Base-by-base conservation (phyloP, 139 green algal species). In the Zygnema circumcarinatum region DNA sequence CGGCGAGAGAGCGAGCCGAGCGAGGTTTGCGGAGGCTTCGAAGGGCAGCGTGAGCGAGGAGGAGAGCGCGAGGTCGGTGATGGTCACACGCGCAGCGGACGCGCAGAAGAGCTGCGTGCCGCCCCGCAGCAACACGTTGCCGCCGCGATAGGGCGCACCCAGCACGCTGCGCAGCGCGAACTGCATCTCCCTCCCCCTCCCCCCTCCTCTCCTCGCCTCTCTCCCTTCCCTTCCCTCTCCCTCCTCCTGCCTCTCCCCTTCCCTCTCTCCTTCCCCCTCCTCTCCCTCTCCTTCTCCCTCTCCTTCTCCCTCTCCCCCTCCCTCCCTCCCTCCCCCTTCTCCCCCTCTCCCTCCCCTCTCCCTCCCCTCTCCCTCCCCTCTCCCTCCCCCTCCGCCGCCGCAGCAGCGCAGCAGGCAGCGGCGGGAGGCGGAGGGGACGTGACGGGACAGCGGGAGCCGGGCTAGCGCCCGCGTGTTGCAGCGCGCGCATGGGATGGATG, bases 81-180 rank as follows among this genome's bases (percentile, higher is more conserved):
- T n/a, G 56, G 91, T 90, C 16, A 99, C 91, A 0, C 96, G 86
- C 76, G 98, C 98, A n/a, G 96, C 96, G 2, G 98, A 93, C 20
- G 96, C 92, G 0, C 94, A 94, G 1, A 98, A 88, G 11, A 99
- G 91, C 52, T 97, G 29, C 21, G 54, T 93, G 54, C 94, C 93
- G 25, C 90, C 94, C 16, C 94, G 84, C 1, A 99, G 91, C 0
- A 98, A 41, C 1, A 98, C 62, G 89, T 95, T 98, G 38, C 96
- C 96, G 25, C 96, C 96, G 2, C 96, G 81, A 78, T 99, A 99
- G 1, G 96, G 96, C 2, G 96, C 96, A 0, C 96, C 96, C 32
- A 99, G 86, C 40, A 99, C 68, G 81, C 96, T 97, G 0, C 62
- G 84, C 69, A 99, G 98, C 39, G 74, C 25, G 85, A 79, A 90